Evolutionary conservation across 352 stramenopile species (phyloP).

Genomic region (Blastocystis hominis): DNA sequence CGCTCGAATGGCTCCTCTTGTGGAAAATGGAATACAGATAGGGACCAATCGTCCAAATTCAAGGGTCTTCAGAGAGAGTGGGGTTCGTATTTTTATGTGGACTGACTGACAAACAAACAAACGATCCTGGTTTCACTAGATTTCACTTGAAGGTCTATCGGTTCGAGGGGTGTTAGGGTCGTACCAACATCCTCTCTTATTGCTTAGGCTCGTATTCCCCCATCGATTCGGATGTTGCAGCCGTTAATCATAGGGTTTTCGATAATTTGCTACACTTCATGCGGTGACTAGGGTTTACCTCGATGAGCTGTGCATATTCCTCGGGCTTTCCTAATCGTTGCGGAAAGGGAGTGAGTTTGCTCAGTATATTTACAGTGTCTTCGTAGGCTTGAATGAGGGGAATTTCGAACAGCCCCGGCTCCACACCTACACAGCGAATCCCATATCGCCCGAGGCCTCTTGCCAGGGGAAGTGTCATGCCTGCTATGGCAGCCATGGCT

Average conservation of each 20-base stretch:
- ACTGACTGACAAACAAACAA: too few relatives aligned
- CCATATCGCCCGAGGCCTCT: slow-evolving; percentile 1
- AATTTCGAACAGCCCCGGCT: slow-evolving; percentile 14
- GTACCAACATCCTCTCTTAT: too few relatives aligned
- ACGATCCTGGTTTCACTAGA: too few relatives aligned
- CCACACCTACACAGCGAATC: background rate
- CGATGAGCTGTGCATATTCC: slow-evolving; percentile 15
- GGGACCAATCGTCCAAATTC: too few relatives aligned
- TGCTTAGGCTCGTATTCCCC: background rate
- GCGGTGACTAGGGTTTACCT: background rate
- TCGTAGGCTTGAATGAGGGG: slow-evolving; percentile 3
- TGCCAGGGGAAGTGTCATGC: slow-evolving; percentile 36
- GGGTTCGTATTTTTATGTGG: too few relatives aligned
- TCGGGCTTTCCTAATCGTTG: background rate
- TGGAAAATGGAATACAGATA: too few relatives aligned
- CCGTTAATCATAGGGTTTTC: slow-evolving; percentile 42
- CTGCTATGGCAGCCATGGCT: slow-evolving; percentile 18
- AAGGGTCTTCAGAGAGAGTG: too few relatives aligned
- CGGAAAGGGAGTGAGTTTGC: slow-evolving; percentile 35
- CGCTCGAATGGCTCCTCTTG: too few relatives aligned
- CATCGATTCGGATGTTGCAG: slow-evolving; percentile 41
- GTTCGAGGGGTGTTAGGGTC: too few relatives aligned
- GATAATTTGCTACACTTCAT: background rate
- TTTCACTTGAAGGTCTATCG: too few relatives aligned
- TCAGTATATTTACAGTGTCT: slow-evolving; percentile 19